Evolutionary conservation across 768 basidiomycete genomes (phyloP).

Genomic region (Boletus vermiculosoides): DNA sequence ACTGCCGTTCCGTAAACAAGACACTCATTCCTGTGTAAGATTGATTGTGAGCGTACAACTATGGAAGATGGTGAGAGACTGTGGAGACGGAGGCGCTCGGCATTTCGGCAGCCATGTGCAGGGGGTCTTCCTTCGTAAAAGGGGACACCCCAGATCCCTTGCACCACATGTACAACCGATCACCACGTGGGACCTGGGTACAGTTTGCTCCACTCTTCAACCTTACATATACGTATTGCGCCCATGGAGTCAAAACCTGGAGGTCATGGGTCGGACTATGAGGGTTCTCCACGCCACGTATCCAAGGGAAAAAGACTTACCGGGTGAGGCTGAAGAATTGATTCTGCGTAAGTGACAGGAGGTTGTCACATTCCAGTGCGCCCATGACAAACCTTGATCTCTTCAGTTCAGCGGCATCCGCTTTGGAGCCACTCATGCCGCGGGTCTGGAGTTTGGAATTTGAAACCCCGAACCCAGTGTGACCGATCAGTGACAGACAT

Average conservation of each 20-base stretch:
- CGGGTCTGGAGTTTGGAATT: background rate
- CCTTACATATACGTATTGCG: background rate
- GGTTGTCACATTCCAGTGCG: background rate
- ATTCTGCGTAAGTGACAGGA: background rate
- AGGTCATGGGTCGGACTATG: background rate
- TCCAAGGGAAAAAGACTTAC: background rate
- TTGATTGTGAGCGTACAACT: constrained; percentile 30
- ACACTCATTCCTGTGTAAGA: constrained; percentile 33
- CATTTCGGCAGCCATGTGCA: constrained; percentile 32
- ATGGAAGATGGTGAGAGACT: constrained; percentile 33
- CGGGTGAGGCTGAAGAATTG: background rate
- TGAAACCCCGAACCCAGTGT: background rate
- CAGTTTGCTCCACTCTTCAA: constrained; percentile 24
- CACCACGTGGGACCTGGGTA: constrained; percentile 22
- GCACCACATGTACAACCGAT: constrained; percentile 13
- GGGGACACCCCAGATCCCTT: constrained; percentile 30
- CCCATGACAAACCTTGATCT: background rate
- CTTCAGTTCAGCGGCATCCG: background rate
- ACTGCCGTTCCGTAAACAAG: constrained; percentile 30
- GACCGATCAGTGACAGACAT: background rate
- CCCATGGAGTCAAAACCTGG: background rate
- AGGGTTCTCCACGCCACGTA: background rate
- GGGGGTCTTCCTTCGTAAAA: background rate
- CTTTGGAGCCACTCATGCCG: background rate
- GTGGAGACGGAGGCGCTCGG: constrained; percentile 34